Base-by-base conservation (phyloP, 768 basidiomycete genomes). In the Clathrus columnatus region DNA sequence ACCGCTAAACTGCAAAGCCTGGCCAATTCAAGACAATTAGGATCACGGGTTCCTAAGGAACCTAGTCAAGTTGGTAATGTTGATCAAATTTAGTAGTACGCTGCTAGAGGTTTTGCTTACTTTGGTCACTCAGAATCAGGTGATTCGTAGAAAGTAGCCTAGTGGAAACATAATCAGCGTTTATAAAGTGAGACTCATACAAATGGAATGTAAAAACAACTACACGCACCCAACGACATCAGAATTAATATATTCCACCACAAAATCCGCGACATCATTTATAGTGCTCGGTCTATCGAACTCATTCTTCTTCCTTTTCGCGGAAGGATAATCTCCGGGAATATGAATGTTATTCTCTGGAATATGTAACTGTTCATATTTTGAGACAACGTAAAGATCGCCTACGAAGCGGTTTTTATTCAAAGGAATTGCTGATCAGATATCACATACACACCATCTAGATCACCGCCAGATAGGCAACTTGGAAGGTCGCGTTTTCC, bases 211-310 rank as follows among this genome's bases (percentile, higher is more conserved):
- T 53, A 36, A 52, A 17, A 18, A 41, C 18, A 7, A 23, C 10
- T 1, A 45, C 6, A 63, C 76, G 18, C 68, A 88, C 87, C 75
- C 89, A 68, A 43, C 49, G 29, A 89, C 78, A 62, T 91, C 87
- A 0, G 87, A 88, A 59, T 87, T 77, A 64, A 92, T 88, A 55
- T 91, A 92, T 61, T 91, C 82, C 14, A 89, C 81, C 21, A 92
- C 72, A 61, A 92, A 91, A 55, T 91, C 75, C 58, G 85, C 86
- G 14, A 91, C 81, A 60, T 90, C 86, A 1, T 82, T 72, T 5
- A 88, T 76, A 0, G 74, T 80, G 54, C 80, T 79, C 76, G 62
- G 23, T 47, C 64, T 14, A 58, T 46, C 69, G 16, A 48, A 5
- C 6, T 48, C 17, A 17, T 28, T 42, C n/a, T n/a, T n/a, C 36